phyloP scores from a whole-genome alignment of 1,284 basidiomycete species.

The Golubevia sp. region DNA sequence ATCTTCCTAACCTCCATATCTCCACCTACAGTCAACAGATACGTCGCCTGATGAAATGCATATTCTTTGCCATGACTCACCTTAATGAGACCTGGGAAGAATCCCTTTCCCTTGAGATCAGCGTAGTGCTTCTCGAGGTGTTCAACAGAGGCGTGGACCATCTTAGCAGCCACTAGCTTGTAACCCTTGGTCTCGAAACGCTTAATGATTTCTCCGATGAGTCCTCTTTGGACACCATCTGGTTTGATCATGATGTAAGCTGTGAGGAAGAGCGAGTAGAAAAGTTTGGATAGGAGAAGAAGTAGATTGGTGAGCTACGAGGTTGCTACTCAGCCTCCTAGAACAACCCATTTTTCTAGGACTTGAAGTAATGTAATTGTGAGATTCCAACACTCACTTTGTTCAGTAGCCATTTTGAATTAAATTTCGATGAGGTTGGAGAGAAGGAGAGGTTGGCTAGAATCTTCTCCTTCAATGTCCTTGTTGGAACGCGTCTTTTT shows the following conservation, averaged over 20 bases:
- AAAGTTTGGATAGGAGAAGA: background rate
- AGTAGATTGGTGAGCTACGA: background rate
- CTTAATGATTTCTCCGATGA: constrained; percentile 56
- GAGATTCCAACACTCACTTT: constrained; percentile 28
- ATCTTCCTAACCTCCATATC: no score
- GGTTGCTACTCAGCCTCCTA: no score
- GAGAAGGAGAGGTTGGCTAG: no score
- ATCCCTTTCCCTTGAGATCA: constrained; percentile 61
- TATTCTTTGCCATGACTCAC: no score
- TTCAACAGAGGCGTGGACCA: constrained; percentile 53
- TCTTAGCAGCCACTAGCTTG: constrained; percentile 57
- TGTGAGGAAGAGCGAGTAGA: constrained; percentile 5
- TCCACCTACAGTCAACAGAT: no score
- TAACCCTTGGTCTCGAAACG: constrained; percentile 57
- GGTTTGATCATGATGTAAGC: constrained; percentile 61
- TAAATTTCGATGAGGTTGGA: no score
- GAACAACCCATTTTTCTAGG: background rate
- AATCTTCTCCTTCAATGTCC: no score
- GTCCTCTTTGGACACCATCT: constrained; percentile 56
- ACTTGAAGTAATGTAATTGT: background rate
- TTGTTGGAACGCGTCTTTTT: no score
- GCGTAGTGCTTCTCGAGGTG: constrained; percentile 60
- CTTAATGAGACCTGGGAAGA: constrained; percentile 60
- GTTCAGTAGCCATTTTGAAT: constrained; percentile 51
- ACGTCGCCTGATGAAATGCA: no score